phyloP scores from a whole-genome alignment of 2,329 filamentous ascomycete species.

The Zymoseptoria brevis region DNA sequence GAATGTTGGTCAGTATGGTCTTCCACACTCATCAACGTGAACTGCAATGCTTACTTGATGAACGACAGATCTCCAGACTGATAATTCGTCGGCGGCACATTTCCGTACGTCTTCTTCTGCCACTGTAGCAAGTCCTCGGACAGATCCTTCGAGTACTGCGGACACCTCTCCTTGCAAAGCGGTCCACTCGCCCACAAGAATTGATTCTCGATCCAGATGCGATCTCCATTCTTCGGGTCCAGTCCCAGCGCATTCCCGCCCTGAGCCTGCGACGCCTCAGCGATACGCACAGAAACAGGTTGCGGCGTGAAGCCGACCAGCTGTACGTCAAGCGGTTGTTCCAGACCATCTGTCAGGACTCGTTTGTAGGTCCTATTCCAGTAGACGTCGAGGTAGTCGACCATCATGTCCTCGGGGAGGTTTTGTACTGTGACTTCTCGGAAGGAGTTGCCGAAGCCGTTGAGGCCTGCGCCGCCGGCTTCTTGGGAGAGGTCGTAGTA shows the following conservation, averaged over 20 bases:
- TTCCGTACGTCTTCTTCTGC: conserved; percentile 8
- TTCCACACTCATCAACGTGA: neutral
- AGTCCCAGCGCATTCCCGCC: conserved; percentile 16
- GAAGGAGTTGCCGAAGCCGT: conserved; percentile 17
- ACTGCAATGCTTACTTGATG: conserved; percentile 1
- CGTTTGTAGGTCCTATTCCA: conserved; percentile 8
- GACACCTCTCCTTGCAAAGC: conserved; percentile 12
- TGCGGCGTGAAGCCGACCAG: conserved; percentile 15
- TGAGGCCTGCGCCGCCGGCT: conserved; percentile 10
- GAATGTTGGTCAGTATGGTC: neutral
- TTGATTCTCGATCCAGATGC: conserved; percentile 17
- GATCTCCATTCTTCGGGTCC: conserved; percentile 11
- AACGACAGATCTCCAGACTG: conserved; percentile 11
- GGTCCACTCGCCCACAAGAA: conserved; percentile 13
- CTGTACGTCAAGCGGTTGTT: conserved; percentile 11
- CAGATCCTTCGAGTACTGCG: conserved; percentile 8
- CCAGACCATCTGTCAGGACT: conserved; percentile 8
- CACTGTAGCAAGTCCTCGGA: conserved; percentile 4
- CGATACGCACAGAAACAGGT: conserved; percentile 11
- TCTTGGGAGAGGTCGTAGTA: conserved; percentile 10
- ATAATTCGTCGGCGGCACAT: conserved; percentile 13
- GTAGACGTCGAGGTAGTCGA: conserved; percentile 9
- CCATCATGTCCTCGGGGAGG: conserved; percentile 13
- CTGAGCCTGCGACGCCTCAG: conserved; percentile 8
- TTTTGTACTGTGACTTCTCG: conserved; percentile 13